Evolutionary conservation across 148 eudicot genomes (phyloP), one percentile per base, ranked within the genome.

Genomic region (Silene latifolia): DNA sequence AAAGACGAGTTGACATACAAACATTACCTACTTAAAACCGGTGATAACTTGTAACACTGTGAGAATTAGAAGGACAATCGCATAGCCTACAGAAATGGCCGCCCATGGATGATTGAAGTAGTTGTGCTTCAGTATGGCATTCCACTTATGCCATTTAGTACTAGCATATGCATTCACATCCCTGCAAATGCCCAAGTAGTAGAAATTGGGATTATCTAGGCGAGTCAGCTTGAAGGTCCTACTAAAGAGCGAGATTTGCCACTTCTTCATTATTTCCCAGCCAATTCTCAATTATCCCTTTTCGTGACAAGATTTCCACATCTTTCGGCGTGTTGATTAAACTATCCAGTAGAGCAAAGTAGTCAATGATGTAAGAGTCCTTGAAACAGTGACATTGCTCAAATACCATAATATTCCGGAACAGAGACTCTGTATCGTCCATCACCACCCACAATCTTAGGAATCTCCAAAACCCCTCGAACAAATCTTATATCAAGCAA

Each of bases 51-150:
- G 80, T 15, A 77, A 1, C 23, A 63, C 56, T 9, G 84, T 82
- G 11, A 82, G 76, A 66, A 82, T 15, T 7, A 82, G 77, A 13
- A 82, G 39, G 17, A 74, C 67, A 60, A 74, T 63, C 0, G 81
- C 84, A 70, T 82, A 82, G 4, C 64, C 23, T 23, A 82, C 72
- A 47, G 78, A 64, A 14, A 78, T 56, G 14, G 53, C 73, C 7
- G 84, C 84, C 84, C 84, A 82, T 21, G 84, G 84, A 82, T 82
- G 82, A 19, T 20, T 72, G 35, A 82, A 71, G 47, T 82, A 82
- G 15, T 58, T 58, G 2, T 75, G 79, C 67, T 74, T 69, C 20
- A 81, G 71, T 54, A 71, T 77, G n/a, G 86, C 86, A 71, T 18
- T 80, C 73, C 81, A 74, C 21, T 42, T 72, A 65, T 78, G 69